Evolutionary conservation across 176 grass and related monocot species (phyloP).

Genomic region (barley (Hordeum vulgare)): MorexV3_pseudomolecules_assembly NC_058519.1:415127481-415127980

Average conservation of each 20-base stretch:
- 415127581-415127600: conserved; percentile 23
- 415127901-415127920: conserved; percentile 73
- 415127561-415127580: conserved; percentile 34
- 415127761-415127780: conserved; percentile 98
- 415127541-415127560: conserved; percentile 77
- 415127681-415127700: conserved; percentile 2
- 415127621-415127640: conserved; percentile 23
- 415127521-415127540: conserved; percentile 80
- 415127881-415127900: conserved; percentile 38
- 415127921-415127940: conserved; percentile 83
- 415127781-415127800: conserved; percentile 94
- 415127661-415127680: conserved; percentile 10
- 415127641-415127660: conserved; percentile 25
- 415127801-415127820: conserved; percentile 56
- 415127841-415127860: conserved; percentile 78
- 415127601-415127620: conserved; percentile 36
- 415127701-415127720: conserved; percentile 27
- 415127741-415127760: conserved; percentile 60
- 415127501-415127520: conserved; percentile 46
- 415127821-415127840: conserved; percentile 78
- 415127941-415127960: conserved; percentile 18
- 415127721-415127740: conserved; percentile 24
- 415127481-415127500: conserved; percentile 76
- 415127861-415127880: conserved; percentile 65
- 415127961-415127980: conserved; percentile 5